Percentiles rank a stretch among this genome's conserved stretches.
Evolutionary conservation across 1,284 basidiomycete species (phyloP).

Genomic region (Ganoderma multipileum): DNA sequence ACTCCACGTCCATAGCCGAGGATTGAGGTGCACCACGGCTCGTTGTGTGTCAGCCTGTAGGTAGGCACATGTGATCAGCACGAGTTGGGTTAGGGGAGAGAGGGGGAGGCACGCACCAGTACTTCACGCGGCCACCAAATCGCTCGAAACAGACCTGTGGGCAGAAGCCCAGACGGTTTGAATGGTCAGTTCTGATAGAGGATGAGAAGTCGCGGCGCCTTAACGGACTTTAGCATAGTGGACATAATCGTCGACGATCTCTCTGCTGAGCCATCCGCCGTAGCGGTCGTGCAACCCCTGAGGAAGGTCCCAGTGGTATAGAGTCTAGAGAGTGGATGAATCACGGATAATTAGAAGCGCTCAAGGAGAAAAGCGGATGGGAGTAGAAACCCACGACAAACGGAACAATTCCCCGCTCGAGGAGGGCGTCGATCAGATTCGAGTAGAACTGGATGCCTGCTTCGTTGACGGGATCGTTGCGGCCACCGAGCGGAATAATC

Average conservation of each 20-base stretch:
- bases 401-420: slow-evolving; percentile 68
- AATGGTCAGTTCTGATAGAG: slow-evolving; percentile 1
- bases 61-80: slow-evolving; percentile 18
- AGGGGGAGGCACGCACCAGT: slow-evolving; percentile 56
- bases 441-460: slow-evolving; percentile 74
- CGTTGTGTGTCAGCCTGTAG: slow-evolving; percentile 71
- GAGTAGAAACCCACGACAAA: slow-evolving; percentile 61
- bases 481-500: slow-evolving; percentile 73
- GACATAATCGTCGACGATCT: slow-evolving; percentile 68
- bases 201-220: neutral
- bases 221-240: slow-evolving; percentile 63
- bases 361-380: neutral
- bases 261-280: slow-evolving; percentile 75
- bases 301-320: slow-evolving; percentile 84
- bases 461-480: slow-evolving; percentile 73
- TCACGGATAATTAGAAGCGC: slow-evolving; percentile 17
- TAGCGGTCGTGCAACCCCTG: slow-evolving; percentile 75
- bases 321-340: slow-evolving; percentile 51
- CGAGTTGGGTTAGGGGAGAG: neutral
- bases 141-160: slow-evolving; percentile 68
- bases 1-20: slow-evolving; percentile 72
- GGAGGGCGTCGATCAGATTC: slow-evolving; percentile 71
- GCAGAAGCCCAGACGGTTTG: neutral
- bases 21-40: slow-evolving; percentile 77
- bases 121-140: slow-evolving; percentile 78